phyloP scores from a whole-genome alignment of 208 protist species.

The Crithidia bombi region DNA sequence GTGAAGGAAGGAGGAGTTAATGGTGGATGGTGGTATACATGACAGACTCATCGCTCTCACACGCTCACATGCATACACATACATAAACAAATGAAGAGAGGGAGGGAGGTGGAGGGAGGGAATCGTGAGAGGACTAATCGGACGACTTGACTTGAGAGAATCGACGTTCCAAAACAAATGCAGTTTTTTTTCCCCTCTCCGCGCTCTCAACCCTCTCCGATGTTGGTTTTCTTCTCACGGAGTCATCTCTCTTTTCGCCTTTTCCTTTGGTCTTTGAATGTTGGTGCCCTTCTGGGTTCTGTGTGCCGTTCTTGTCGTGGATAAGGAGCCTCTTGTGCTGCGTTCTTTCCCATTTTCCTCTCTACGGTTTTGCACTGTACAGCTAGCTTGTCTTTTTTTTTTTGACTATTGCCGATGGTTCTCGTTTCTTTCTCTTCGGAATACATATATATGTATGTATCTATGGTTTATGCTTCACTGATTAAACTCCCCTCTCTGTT shows the following conservation, averaged over 20 bases:
- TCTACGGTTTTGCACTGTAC: constrained; percentile 13
- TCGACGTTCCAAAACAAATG: no score
- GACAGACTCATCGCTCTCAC: no score
- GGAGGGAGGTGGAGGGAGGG: no score
- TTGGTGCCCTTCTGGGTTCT: background rate
- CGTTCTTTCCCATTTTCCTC: background rate
- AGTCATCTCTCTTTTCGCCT: background rate
- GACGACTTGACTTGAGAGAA: no score
- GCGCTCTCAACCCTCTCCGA: no score
- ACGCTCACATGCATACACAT: no score
- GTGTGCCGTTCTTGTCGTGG: background rate
- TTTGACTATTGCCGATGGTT: background rate
- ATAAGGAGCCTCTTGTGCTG: background rate
- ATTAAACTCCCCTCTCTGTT: no score
- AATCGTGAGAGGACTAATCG: no score
- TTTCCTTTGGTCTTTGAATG: background rate
- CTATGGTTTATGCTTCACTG: background rate
- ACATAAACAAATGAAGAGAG: no score
- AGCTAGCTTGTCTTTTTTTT: constrained; percentile 18
- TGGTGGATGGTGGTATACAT: background rate
- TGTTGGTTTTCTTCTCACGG: background rate
- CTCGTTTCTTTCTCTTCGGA: background rate
- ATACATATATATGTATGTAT: no score
- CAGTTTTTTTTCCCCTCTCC: no score
- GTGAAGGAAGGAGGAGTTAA: background rate